phyloP scores from a whole-genome alignment of 768 basidiomycete species.

The Boletus coccyginus region DNA sequence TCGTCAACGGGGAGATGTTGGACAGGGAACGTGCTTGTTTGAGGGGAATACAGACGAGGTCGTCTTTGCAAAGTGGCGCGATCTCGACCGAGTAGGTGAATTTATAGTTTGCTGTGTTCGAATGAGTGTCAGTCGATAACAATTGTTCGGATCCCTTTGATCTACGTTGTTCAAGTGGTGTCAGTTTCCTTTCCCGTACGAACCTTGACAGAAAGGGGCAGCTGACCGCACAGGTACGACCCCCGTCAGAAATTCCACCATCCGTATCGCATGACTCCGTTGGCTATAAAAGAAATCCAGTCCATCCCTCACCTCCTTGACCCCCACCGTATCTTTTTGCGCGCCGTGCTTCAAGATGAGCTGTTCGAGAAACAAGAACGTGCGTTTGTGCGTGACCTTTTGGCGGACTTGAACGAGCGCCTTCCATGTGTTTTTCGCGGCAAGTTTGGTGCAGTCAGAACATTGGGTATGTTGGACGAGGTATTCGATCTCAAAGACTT shows the following conservation, averaged over 20 bases:
- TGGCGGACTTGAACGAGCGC: slow-evolving; percentile 98
- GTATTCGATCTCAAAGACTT: slow-evolving; percentile 96
- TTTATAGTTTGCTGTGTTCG: slow-evolving; percentile 92
- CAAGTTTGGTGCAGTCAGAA: slow-evolving; percentile 87
- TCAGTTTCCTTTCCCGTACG: neutral
- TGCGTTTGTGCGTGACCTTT: slow-evolving; percentile 97
- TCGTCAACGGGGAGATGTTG: slow-evolving; percentile 84
- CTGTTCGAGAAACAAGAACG: slow-evolving; percentile 96
- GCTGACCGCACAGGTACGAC: slow-evolving; percentile 86
- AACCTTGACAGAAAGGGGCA: neutral
- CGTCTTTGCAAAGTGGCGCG: slow-evolving; percentile 95
- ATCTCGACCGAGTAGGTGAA: slow-evolving; percentile 98
- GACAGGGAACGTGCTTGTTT: slow-evolving; percentile 80
- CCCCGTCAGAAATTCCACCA: slow-evolving; percentile 88
- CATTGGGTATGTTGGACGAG: slow-evolving; percentile 95
- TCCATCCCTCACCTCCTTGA: slow-evolving; percentile 92
- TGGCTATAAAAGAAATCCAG: slow-evolving; percentile 96
- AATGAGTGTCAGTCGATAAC: slow-evolving; percentile 89
- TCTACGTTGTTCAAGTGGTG: slow-evolving; percentile 36
- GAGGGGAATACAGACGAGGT: slow-evolving; percentile 84
- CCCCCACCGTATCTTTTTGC: slow-evolving; percentile 92
- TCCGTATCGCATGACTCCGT: slow-evolving; percentile 89
- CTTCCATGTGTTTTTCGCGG: slow-evolving; percentile 99
- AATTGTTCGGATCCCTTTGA: slow-evolving; percentile 94
- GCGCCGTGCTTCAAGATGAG: slow-evolving; percentile 95